Conservation (phyloP, 164 flowering plant species). For the Vitis riparia region DNA sequence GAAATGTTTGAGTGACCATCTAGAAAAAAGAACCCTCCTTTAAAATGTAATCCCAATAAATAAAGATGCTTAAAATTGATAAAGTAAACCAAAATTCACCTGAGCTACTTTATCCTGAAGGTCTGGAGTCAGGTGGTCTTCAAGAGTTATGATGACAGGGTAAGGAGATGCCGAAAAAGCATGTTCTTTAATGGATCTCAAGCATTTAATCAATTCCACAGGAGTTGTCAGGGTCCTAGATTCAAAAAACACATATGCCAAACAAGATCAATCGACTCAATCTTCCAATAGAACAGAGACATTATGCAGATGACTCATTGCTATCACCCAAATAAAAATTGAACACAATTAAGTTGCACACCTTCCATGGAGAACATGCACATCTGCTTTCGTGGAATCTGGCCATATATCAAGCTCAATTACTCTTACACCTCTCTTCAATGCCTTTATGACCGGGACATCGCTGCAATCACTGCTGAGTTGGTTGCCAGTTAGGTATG, state of each 20-base stretch:
- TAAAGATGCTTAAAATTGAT: neutral
- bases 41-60: neutral
- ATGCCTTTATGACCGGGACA: conserved; percentile 44
- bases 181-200: conserved; percentile 53
- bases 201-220: conserved; percentile 54
- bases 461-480: conserved; percentile 47
- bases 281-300: neutral
- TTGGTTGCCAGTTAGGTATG: conserved; percentile 55
- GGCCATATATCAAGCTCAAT: conserved; percentile 61
- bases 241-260: neutral
- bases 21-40: conserved; percentile 5
- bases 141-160: conserved; percentile 61
- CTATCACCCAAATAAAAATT: neutral
- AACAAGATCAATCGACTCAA: too few relatives aligned
- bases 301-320: neutral
- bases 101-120: conserved; percentile 62
- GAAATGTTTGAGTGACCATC: conserved; percentile 45
- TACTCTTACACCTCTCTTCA: conserved; percentile 45
- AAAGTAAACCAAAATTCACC: conserved; percentile 23
- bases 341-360: conserved; percentile 9
- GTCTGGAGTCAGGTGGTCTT: conserved; percentile 60
- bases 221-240: conserved; percentile 59
- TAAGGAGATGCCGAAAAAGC: conserved; percentile 58
- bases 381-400: conserved; percentile 32
- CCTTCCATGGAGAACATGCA: conserved; percentile 56